A percentile compares a stretch with the other conserved stretches of the same genome.
Evolutionary conservation across 108 stramenopile genomes (phyloP).

Genomic region (Nitzschia putrida): DNA sequence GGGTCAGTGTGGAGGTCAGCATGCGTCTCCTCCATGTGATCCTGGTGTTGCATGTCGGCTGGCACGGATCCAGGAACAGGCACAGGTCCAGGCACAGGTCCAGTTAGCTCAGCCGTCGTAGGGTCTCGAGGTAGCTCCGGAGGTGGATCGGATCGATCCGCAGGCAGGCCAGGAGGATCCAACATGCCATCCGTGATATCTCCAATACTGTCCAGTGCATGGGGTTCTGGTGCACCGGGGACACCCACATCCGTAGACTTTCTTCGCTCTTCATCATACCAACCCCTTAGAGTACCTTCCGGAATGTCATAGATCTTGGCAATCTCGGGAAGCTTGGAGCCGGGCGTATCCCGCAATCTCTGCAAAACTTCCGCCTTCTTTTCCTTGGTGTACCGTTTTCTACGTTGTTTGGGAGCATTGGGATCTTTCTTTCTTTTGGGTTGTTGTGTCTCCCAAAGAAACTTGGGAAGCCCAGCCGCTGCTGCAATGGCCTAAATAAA

Average conservation of each 20-base stretch:
- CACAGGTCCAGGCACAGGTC: neutral
- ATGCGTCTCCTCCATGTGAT: neutral
- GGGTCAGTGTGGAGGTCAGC: neutral
- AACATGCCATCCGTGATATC: neutral
- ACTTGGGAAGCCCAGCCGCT: constrained; percentile 23
- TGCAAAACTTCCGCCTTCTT: constrained; percentile 6
- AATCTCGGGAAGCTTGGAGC: constrained; percentile 23
- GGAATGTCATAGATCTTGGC: constrained; percentile 27
- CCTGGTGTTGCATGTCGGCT: neutral
- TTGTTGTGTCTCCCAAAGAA: constrained; percentile 26
- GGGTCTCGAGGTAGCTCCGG: constrained; percentile 8
- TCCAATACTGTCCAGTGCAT: neutral
- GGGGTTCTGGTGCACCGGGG: neutral
- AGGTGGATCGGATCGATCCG: neutral
- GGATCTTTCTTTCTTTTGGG: constrained; percentile 28
- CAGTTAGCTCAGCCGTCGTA: neutral
- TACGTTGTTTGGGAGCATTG: constrained; percentile 15
- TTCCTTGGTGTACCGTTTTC: constrained; percentile 29
- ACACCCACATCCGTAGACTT: neutral
- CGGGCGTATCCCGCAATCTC: constrained; percentile 3
- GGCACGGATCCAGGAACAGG: neutral
- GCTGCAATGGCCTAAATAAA: constrained; percentile 12
- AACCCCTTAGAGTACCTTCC: constrained; percentile 30
- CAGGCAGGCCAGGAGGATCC: neutral
- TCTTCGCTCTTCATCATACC: constrained; percentile 25